These are phyloP conservation scores for Brettanomyces naardenensis DNA, from an alignment of 805 yeast genomes.

Conservation along the genomic window DNA sequence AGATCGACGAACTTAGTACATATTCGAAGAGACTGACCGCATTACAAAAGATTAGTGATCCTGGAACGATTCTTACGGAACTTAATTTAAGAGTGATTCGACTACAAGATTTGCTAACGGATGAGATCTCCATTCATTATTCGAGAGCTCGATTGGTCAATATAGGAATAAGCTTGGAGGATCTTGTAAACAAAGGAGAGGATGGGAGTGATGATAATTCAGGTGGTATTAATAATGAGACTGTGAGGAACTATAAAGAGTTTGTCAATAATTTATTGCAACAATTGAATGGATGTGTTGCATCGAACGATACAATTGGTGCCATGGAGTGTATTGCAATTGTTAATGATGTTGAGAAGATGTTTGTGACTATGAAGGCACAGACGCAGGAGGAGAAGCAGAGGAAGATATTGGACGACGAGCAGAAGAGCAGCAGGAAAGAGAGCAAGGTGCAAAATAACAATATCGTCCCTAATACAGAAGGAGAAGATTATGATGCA, in stretches of 20 bases:
- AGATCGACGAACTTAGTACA: constrained; percentile 38
- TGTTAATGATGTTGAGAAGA: constrained; percentile 62
- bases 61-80: constrained; percentile 41
- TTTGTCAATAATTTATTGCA: constrained; percentile 51
- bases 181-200: constrained; percentile 18
- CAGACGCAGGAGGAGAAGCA: constrained; percentile 10
- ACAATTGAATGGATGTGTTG: constrained; percentile 50
- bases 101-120: constrained; percentile 42
- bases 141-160: constrained; percentile 58
- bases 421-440: neutral
- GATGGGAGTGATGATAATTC: constrained; percentile 5
- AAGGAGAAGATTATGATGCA: neutral
- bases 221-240: constrained; percentile 28
- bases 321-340: constrained; percentile 63
- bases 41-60: constrained; percentile 42
- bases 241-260: constrained; percentile 42
- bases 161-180: constrained; percentile 56
- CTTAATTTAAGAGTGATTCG: constrained; percentile 37
- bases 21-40: constrained; percentile 34
- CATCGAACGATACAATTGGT: constrained; percentile 43
- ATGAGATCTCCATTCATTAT: constrained; percentile 48
- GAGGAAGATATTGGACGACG: constrained; percentile 2
- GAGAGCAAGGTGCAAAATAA: no score
- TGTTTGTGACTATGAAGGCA: constrained; percentile 51
- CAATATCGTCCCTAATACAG: no score